Percentiles rank a stretch among this genome's conserved stretches.
These are phyloP conservation scores for Medicago ruthenica DNA, from an alignment of 306 rosid genomes.

Conservation along the genomic window DNA sequence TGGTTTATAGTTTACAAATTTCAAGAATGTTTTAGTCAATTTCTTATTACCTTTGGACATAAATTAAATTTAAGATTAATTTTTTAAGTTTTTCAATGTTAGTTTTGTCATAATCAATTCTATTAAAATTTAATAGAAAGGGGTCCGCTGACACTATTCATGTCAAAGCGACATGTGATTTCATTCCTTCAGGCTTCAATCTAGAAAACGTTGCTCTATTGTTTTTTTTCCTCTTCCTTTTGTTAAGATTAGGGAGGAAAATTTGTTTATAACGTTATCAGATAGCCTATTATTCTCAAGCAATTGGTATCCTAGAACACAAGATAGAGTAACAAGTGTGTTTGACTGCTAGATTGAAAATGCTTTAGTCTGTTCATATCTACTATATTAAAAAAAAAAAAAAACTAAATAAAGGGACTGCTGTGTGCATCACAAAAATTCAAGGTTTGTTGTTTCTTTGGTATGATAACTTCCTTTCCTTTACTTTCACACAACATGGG, in stretches of 20 bases:
- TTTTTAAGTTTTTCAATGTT: too few species aligned
- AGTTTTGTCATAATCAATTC: too few species aligned
- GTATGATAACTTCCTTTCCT: constrained; percentile 18
- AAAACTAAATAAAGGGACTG: background rate
- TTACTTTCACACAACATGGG: constrained; percentile 37
- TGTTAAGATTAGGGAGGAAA: background rate
- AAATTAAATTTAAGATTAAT: too few species aligned
- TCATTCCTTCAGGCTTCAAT: background rate
- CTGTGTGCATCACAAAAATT: constrained; percentile 11
- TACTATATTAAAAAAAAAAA: background rate
- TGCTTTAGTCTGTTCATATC: background rate
- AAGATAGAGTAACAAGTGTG: background rate
- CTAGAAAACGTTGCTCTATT: background rate
- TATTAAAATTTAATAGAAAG: too few species aligned
- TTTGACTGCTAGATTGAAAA: background rate
- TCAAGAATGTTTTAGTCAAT: too few species aligned
- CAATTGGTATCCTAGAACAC: background rate
- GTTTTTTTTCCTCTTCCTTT: background rate
- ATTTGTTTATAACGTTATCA: background rate
- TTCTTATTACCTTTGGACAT: too few species aligned
- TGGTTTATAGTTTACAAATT: too few species aligned
- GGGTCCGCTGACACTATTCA: background rate
- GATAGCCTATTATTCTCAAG: constrained; percentile 6
- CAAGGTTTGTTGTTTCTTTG: constrained; percentile 23
- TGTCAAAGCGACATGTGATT: background rate